A percentile compares a stretch with the other conserved stretches of the same genome.
Conservation (phyloP, 345 rosid species). For the Hirschfeldia incana region DNA sequence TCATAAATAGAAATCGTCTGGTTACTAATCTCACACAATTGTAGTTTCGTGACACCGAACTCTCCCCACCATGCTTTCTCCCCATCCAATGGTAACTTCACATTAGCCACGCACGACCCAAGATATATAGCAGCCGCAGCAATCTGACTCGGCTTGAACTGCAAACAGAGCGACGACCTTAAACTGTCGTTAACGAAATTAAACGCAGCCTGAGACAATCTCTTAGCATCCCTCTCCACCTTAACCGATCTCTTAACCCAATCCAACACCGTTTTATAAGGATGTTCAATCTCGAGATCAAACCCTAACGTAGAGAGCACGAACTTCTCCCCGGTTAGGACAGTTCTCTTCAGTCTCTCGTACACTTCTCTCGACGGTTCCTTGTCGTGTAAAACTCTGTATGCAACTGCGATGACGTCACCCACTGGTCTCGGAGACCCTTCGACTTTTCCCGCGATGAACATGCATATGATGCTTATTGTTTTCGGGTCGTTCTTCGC, state of each 20-base stretch:
- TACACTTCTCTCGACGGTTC: neutral
- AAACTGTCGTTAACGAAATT: conserved; percentile 11
- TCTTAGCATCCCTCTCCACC: neutral
- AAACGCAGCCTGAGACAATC: neutral
- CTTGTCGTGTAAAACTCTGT: neutral
- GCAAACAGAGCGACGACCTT: conserved; percentile 16
- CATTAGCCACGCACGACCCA: neutral
- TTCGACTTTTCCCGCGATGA: conserved; percentile 24
- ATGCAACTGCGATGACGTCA: neutral
- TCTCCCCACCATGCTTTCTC: conserved; percentile 6
- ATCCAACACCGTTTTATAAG: neutral
- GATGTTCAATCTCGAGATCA: conserved; percentile 10
- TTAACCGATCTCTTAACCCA: conserved; percentile 21
- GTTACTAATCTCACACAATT: neutral
- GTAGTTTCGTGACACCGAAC: neutral
- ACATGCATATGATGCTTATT: conserved; percentile 18
- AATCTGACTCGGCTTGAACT: conserved; percentile 8
- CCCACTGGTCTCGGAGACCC: conserved; percentile 1
- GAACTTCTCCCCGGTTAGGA: conserved; percentile 13
- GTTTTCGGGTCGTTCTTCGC: conserved; percentile 13
- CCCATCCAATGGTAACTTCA: conserved; percentile 14
- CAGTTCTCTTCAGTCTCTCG: neutral
- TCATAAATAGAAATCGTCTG: conserved; percentile 12
- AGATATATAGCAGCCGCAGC: conserved; percentile 17
- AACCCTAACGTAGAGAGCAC: conserved; percentile 20